Evolutionary conservation across 1,139 yeast species (phyloP).

Genomic region (Zygotorulaspora mrakii): DNA sequence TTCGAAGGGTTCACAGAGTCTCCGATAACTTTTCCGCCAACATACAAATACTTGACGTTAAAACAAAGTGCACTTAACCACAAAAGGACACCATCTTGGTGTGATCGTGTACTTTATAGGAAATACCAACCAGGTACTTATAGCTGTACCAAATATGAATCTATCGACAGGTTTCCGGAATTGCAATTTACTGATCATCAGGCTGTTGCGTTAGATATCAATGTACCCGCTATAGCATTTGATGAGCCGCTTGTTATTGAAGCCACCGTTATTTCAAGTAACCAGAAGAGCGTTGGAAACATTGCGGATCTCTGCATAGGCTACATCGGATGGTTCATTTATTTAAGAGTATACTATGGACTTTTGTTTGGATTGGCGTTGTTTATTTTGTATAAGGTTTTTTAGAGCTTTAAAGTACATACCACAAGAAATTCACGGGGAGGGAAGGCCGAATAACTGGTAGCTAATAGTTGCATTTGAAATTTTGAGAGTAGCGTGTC

Average conservation of each 20-base stretch:
- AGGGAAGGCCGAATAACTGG: not conserved
- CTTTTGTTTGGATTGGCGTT: slow-evolving; percentile 7
- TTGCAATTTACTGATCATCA: slow-evolving; percentile 38
- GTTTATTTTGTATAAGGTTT: slow-evolving; percentile 2
- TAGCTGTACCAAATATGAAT: slow-evolving; percentile 21
- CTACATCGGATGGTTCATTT: slow-evolving; percentile 22
- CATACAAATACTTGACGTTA: slow-evolving; percentile 61
- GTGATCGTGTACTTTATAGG: slow-evolving; percentile 72
- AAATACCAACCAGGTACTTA: slow-evolving; percentile 37
- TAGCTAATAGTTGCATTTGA: no score
- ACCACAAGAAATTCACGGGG: not conserved
- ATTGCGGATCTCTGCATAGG: slow-evolving; percentile 17
- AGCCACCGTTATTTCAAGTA: slow-evolving; percentile 2
- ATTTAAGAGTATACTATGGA: slow-evolving; percentile 15
- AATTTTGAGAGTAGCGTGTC: no score
- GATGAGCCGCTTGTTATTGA: slow-evolving; percentile 4
- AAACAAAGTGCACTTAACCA: slow-evolving; percentile 40
- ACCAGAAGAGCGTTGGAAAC: slow-evolving; percentile 8
- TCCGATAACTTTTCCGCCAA: slow-evolving; percentile 60
- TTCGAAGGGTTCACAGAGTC: slow-evolving; percentile 66
- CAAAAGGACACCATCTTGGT: slow-evolving; percentile 80
- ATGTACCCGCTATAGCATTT: slow-evolving; percentile 18
- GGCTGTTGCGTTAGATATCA: slow-evolving; percentile 33
- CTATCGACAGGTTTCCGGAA: slow-evolving; percentile 23
- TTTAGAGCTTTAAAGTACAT: not conserved